Conservation (phyloP, 2,329 filamentous ascomycete genomes). For the Simplicillium sp. region DNA sequence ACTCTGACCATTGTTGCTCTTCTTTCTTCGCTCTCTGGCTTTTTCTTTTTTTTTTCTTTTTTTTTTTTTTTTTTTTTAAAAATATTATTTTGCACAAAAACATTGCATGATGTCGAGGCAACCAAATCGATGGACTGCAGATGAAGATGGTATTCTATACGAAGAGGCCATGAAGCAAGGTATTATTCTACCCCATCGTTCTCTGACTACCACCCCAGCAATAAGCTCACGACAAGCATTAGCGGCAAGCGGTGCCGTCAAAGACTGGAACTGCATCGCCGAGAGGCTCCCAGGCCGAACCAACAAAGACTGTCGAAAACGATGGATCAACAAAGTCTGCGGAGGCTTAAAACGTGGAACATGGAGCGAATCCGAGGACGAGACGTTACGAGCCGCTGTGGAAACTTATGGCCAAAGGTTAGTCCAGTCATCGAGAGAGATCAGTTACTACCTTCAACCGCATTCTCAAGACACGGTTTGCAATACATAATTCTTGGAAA, state of each 20-base stretch:
- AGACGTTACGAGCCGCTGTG: constrained; percentile 19
- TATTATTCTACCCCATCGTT: background rate
- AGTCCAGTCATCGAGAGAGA: background rate
- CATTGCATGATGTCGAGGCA: too few species aligned
- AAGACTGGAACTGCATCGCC: constrained; percentile 24
- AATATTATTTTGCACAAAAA: too few species aligned
- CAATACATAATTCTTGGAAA: too few species aligned
- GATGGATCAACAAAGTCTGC: constrained; percentile 27
- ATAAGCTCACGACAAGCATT: background rate
- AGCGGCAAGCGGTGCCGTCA: constrained; percentile 5
- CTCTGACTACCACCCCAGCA: background rate
- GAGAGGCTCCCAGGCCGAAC: constrained; percentile 24
- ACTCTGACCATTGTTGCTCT: too few species aligned
- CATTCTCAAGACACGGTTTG: too few species aligned
- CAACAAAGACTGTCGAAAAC: constrained; percentile 34
- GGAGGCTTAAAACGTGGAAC: constrained; percentile 28
- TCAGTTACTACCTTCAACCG: too few species aligned
- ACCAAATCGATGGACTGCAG: constrained; percentile 4
- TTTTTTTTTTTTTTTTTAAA: too few species aligned
- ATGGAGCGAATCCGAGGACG: constrained; percentile 14
- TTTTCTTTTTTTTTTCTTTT: too few species aligned
- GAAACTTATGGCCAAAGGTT: constrained; percentile 24
- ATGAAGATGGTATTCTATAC: constrained; percentile 4
- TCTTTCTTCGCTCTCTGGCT: too few species aligned
- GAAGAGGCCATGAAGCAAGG: constrained; percentile 6